These are phyloP conservation scores for Lotus japonicus DNA, from an alignment of 306 rosid genomes.

Conservation along the genomic window DNA sequence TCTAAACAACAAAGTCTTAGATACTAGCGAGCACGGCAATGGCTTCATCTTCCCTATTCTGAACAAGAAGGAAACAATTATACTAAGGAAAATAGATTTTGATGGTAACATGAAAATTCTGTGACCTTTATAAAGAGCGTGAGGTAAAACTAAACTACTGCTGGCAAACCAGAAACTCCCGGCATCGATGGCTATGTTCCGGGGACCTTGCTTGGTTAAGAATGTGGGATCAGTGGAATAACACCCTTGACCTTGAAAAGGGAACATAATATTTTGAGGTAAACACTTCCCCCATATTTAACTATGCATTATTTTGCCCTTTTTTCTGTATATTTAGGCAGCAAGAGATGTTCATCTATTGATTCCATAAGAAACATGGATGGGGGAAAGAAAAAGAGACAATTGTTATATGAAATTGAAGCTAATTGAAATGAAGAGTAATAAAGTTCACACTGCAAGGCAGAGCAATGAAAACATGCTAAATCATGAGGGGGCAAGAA, in stretches of 20 bases:
- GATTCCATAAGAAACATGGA: no score
- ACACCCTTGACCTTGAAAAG: background rate
- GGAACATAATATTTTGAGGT: background rate
- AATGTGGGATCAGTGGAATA: conserved; percentile 1
- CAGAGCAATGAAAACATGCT: no score
- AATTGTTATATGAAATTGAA: no score
- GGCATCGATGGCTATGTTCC: conserved; percentile 99
- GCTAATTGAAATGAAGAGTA: no score
- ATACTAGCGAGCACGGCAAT: conserved; percentile 66
- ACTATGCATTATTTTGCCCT: no score
- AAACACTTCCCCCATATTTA: no score
- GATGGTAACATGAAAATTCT: background rate
- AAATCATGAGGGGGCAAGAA: no score
- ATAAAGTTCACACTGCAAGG: no score
- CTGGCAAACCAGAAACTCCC: conserved; percentile 82
- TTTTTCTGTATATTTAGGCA: no score
- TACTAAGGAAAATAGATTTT: background rate
- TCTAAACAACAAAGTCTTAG: conserved; percentile 61
- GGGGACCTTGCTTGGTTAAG: conserved; percentile 55
- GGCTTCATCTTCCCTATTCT: conserved; percentile 58
- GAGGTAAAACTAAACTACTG: conserved; percentile 57
- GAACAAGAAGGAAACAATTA: conserved; percentile 13
- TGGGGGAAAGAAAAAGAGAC: no score
- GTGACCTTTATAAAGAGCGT: conserved; percentile 71
- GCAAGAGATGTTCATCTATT: no score